Conservation (phyloP, 257 asterid genomes). For the Solanum ossicruentum region DNA sequence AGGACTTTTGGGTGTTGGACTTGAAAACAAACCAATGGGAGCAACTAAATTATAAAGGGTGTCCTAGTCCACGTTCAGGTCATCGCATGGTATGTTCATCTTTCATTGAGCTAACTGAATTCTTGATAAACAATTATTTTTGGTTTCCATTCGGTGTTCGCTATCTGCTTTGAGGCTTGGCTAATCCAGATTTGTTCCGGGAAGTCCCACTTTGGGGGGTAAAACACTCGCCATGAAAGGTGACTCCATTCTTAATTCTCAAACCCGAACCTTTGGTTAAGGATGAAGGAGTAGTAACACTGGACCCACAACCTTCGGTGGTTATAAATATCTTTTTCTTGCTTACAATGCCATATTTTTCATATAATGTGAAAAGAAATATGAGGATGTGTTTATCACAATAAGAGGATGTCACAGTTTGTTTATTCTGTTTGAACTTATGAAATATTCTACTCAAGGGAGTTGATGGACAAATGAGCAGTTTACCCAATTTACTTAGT, state of each 20-base stretch:
- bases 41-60: constrained; percentile 91
- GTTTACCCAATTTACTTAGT: not conserved
- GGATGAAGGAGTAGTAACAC: not conserved
- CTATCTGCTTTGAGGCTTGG: not conserved
- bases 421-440: not conserved
- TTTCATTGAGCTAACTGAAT: not conserved
- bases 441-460: not conserved
- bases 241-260: not conserved
- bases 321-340: not conserved
- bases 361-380: not conserved
- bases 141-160: not conserved
- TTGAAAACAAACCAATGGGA: constrained; percentile 98
- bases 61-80: constrained; percentile 99
- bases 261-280: not conserved
- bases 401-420: not conserved
- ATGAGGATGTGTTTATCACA: not conserved
- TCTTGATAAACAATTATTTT: not conserved
- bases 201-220: not conserved
- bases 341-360: not conserved
- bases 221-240: not conserved
- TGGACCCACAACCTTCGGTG: not conserved
- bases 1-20: constrained; percentile 96
- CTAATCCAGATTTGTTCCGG: not conserved
- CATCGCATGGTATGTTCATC: constrained; percentile 65
- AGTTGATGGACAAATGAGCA: not conserved